These are phyloP conservation scores for Scedosporium minutisporum DNA, from an alignment of 2,329 filamentous ascomycete species.

Conservation along the genomic window DNA sequence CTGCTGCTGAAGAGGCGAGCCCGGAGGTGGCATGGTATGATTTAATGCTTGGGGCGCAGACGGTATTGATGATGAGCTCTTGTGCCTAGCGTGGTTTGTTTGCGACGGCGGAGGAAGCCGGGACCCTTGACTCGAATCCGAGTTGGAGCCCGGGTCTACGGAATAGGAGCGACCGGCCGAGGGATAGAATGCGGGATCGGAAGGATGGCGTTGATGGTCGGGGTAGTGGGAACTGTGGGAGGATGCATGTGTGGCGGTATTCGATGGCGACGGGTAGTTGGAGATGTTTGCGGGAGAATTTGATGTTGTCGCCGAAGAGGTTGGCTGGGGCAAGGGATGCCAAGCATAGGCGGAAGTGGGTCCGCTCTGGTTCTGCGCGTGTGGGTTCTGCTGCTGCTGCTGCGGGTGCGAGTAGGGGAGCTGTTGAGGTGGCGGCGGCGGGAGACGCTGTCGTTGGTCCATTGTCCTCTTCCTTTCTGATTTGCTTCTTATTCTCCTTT, in stretches of 20 bases:
- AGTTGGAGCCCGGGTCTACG: conserved; percentile 6
- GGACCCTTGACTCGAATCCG: conserved; percentile 4
- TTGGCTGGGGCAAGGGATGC: conserved; percentile 1
- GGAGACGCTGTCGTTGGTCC: conserved; percentile 5
- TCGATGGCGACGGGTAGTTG: conserved; percentile 1
- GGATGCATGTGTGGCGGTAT: conserved; percentile 1
- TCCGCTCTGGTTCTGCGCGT: not conserved
- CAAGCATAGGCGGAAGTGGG: conserved; percentile 5
- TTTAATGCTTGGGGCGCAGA: conserved; percentile 23
- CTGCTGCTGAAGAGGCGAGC: conserved; percentile 28
- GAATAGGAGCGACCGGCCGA: conserved; percentile 7
- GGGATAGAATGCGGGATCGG: conserved; percentile 7
- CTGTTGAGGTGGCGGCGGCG: not conserved
- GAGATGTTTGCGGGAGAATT: conserved; percentile 5
- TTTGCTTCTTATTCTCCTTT: not conserved
- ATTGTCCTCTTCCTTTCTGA: not conserved
- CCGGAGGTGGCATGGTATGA: conserved; percentile 36
- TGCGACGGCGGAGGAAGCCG: conserved; percentile 17
- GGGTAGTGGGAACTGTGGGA: not conserved
- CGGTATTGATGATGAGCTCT: conserved; percentile 34
- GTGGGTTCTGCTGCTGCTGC: not conserved
- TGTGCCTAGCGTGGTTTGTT: conserved; percentile 30
- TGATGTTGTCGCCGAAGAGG: conserved; percentile 1
- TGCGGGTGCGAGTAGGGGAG: conserved; percentile 1
- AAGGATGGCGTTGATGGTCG: conserved; percentile 7